Evolutionary conservation across 2,329 filamentous ascomycete genomes (phyloP).

Genomic region (Diaporthe batatas): DNA sequence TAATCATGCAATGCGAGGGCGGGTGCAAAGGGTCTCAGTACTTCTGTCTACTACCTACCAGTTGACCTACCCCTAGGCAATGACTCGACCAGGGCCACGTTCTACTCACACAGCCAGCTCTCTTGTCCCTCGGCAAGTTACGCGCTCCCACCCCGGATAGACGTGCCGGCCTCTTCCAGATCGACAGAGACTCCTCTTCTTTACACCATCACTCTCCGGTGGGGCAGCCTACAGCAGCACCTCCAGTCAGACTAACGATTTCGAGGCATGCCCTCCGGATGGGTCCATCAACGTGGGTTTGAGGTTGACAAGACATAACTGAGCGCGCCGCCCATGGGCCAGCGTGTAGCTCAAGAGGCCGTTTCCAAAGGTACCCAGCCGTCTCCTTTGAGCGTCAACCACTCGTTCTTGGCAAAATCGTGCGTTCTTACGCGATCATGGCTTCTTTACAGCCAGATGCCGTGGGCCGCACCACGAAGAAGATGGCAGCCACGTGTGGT

Average conservation of each 20-base stretch:
- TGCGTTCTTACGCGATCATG: not conserved
- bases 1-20: not conserved
- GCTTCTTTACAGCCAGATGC: not conserved
- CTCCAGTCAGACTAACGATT: conserved; percentile 8
- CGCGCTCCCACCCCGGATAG: not conserved
- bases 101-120: not conserved
- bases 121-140: conserved; percentile 22
- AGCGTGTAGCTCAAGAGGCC: not conserved
- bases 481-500: not conserved
- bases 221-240: not conserved
- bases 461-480: not conserved
- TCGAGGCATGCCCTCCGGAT: conserved; percentile 11
- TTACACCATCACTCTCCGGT: not conserved
- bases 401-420: not conserved
- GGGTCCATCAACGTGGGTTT: conserved; percentile 1
- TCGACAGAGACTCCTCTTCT: not conserved
- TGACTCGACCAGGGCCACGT: conserved; percentile 3
- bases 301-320: conserved; percentile 24
- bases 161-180: not conserved
- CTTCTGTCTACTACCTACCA: not conserved
- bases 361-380: conserved; percentile 16
- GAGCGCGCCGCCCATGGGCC: not conserved
- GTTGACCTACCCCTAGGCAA: too few relatives aligned
- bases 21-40: too few relatives aligned
- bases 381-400: not conserved